Evolutionary conservation across 1,284 basidiomycete genomes (phyloP), one percentile per base, ranked within the genome.

Genomic region (Microbotryum intermedium): DNA sequence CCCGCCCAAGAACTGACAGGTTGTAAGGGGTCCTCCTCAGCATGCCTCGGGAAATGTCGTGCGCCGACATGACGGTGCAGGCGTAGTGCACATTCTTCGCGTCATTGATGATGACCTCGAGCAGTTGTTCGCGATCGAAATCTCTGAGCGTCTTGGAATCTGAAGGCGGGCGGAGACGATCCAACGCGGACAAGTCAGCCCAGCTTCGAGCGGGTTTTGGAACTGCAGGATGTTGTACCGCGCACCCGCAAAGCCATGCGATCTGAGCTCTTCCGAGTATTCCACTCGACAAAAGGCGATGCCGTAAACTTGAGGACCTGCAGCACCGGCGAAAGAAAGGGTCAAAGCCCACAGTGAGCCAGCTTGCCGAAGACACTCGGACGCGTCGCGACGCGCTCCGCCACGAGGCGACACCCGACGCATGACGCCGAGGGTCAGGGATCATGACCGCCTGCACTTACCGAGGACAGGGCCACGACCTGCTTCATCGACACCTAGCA

Each of bases 401-500:
- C 11, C 34, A 39, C 11, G 10, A 11, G 34, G 34, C 34, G 1
- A 39, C 16, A 16, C 34, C 34, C 11, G 34, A 39, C 34, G 11
- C 34, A 16, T 16, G n/a, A n/a, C n/a, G n/a, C n/a, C n/a, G n/a
- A n/a, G n/a, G n/a, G n/a, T 39, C 34, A 11, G 34, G 34, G 5
- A 16, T 39, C 34, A 39, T 16, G 6, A 16, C 34, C 34, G 25
- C 20, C 11, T 18, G 39, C 9, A 63, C 74, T 39, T n/a, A 53
- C 91, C 92, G 0, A 97, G 79, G 1, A 92, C 92, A 16, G 93
- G 94, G 0, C 95, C 94, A 61, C 94, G 81, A 1, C 94, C 94
- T 0, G 94, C 94, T 75, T 98, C 94, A 74, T 98, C 94, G 8
- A 98, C 91, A 43, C 94, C 94, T 58, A 98, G 84, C 53, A 95